phyloP scores from a whole-genome alignment of 140 eudicot species.

The Anethum foeniculum region DNA sequence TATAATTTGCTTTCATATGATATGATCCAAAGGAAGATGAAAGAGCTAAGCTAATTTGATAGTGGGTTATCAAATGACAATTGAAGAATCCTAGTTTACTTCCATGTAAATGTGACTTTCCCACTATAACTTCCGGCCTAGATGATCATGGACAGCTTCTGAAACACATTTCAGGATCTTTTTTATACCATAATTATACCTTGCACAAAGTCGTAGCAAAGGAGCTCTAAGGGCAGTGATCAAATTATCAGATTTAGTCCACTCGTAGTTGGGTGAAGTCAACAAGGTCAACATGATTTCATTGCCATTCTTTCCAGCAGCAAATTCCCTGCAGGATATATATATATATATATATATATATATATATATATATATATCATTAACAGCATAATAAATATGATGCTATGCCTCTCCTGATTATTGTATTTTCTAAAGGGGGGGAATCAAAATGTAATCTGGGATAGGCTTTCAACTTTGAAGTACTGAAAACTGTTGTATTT shows the following conservation, averaged over 20 bases:
- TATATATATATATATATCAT: conserved; percentile 3
- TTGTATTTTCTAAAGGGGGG: not conserved
- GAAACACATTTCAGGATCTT: not conserved
- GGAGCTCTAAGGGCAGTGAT: conserved; percentile 37
- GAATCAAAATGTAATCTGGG: not conserved
- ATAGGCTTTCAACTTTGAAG: not conserved
- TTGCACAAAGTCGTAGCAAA: conserved; percentile 74
- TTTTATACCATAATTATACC: conserved; percentile 30
- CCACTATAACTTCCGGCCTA: not conserved
- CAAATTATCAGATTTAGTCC: conserved; percentile 54
- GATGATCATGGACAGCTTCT: not conserved
- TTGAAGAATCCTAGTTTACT: not conserved
- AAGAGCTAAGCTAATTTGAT: not conserved
- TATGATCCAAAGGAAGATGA: not conserved
- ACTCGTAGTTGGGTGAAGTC: conserved; percentile 46
- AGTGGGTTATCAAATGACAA: not conserved
- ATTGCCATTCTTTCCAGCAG: conserved; percentile 48
- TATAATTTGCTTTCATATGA: not conserved
- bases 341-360: too few species aligned
- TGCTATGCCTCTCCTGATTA: conserved; percentile 1
- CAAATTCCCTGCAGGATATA: conserved; percentile 37
- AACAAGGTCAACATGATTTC: conserved; percentile 62
- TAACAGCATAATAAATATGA: conserved; percentile 5
- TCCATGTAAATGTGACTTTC: not conserved
- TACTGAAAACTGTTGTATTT: not conserved